phyloP scores from a whole-genome alignment of 208 protist species.

The Acanthamoeba sp. region DNA sequence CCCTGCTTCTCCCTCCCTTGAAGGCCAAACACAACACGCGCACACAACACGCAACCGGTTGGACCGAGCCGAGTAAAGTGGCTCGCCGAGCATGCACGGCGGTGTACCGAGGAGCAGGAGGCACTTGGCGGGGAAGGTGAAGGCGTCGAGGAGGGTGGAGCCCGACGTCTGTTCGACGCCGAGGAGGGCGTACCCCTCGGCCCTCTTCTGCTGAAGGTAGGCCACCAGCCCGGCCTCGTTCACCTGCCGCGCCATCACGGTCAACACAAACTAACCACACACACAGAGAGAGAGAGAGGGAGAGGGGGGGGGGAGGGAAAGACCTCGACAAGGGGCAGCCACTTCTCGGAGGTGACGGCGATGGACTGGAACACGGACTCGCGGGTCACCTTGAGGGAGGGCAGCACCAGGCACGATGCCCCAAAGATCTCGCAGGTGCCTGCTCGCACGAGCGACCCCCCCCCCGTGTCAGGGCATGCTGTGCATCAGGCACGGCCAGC shows the following conservation, averaged over 20 bases:
- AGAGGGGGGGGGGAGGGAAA: no score
- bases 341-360: slow-evolving; percentile 22
- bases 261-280: background rate
- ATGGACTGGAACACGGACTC: slow-evolving; percentile 12
- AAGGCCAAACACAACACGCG: background rate
- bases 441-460: no score
- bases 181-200: slow-evolving; percentile 1
- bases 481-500: no score
- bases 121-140: background rate
- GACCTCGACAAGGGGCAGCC: background rate
- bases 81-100: no score
- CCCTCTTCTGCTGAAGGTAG: background rate
- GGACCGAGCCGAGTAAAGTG: no score
- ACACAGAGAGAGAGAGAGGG: background rate
- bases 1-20: slow-evolving; percentile 24
- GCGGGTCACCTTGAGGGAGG: slow-evolving; percentile 14
- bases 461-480: no score
- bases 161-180: background rate
- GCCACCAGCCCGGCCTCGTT: background rate
- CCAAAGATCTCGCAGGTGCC: slow-evolving; percentile 7
- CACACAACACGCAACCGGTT: background rate
- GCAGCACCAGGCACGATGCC: background rate
- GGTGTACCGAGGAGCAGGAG: background rate
- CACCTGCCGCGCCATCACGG: background rate
- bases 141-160: background rate